Conservation (phyloP, 345 rosid species). For the Linum tenue region DNA sequence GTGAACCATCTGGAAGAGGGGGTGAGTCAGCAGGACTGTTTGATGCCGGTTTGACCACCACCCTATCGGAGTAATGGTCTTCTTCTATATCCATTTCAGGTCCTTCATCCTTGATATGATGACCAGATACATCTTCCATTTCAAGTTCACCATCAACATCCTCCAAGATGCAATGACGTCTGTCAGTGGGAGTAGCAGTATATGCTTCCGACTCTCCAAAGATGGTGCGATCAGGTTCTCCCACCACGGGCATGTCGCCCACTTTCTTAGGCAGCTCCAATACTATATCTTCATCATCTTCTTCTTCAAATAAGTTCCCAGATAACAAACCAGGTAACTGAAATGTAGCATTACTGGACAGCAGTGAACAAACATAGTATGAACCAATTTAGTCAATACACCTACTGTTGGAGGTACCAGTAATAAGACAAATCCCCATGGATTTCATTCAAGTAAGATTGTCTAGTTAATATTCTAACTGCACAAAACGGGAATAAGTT, state of each 20-base stretch:
- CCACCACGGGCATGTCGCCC: constrained; percentile 27
- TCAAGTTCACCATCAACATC: constrained; percentile 82
- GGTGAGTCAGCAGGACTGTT: constrained; percentile 26
- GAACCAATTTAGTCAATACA: constrained; percentile 10
- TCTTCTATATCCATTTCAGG: constrained; percentile 32
- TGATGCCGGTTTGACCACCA: constrained; percentile 22
- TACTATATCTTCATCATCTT: constrained; percentile 46
- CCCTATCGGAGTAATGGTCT: constrained; percentile 20
- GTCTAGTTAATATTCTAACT: no score
- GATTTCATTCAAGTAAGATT: no score
- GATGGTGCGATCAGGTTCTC: constrained; percentile 25
- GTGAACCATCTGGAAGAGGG: constrained; percentile 46
- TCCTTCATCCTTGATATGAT: constrained; percentile 42
- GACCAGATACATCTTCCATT: constrained; percentile 79
- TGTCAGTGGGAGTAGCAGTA: constrained; percentile 40
- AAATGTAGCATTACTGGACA: constrained; percentile 74
- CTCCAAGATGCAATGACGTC: constrained; percentile 62
- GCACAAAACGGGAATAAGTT: background rate
- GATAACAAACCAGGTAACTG: constrained; percentile 70
- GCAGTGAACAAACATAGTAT: constrained; percentile 14
- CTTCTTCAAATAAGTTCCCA: constrained; percentile 53
- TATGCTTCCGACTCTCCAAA: constrained; percentile 39
- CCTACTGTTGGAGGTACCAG: background rate
- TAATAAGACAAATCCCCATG: background rate
- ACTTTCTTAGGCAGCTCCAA: constrained; percentile 30